Base-by-base conservation (phyloP, 768 basidiomycete species). In the Fomitopsis serialis region DNA sequence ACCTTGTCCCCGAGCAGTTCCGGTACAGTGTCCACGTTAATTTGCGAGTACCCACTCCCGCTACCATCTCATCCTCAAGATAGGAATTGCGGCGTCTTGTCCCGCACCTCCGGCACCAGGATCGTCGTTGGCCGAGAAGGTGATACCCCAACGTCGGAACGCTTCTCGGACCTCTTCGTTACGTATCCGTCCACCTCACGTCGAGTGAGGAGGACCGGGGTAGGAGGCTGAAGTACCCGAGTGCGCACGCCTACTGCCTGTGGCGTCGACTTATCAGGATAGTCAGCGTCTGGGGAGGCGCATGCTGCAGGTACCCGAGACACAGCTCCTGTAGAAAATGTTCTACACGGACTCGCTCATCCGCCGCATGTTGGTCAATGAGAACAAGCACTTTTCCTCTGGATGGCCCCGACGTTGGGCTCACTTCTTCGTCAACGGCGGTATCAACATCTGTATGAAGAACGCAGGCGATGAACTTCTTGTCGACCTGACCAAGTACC, bases 311-410 rank as follows among this genome's bases (percentile, higher is more conserved):
- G 66, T 81, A 92, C 13, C 84, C 85, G 45, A 75, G 66, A 69
- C 91, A 93, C n/a, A 93, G 65, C 45, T 82, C 80, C 57, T 75
- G 77, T 60, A 96, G 75, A 66, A 91, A 88, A 24, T 73, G 70
- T 70, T 99, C 97, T 54, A 98, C 91, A 21, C 95, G 84, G 43
- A 98, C 74, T 21, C 97, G 84, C 69, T 99, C 97, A 65, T 97
- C 92, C n/a, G 95, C 96, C 12, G 97, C 97, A 66, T 99, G 97
- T 68, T 99, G 97, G 72, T 99, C 97, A 45, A 99, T 77, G 48
- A 98, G 76, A 29, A 96, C 74, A 27, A 98, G 77, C 1, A 70
- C 64, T 50, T 44, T 35, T 12, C 45, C 43, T n/a, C n/a, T n/a
- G n/a, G n/a, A n/a, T n/a, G n/a, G n/a, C 58, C 60, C 43, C 53